A percentile compares a stretch with the other conserved stretches of the same genome.
Conservation (phyloP, 2,329 filamentous ascomycete genomes). For the Pestalotiopsis sp. region DNA sequence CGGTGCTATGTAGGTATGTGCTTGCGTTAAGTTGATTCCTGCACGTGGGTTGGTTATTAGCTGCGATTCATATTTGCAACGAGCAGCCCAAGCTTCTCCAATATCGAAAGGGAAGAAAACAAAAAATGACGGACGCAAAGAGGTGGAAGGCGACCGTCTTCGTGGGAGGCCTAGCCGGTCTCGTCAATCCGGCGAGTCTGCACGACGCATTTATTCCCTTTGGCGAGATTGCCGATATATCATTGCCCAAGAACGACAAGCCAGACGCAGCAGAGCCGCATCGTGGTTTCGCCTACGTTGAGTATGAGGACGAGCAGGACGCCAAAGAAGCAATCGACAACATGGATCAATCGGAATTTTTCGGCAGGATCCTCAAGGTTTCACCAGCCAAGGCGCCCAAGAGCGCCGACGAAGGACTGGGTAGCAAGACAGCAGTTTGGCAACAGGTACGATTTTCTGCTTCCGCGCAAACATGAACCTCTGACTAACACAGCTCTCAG, state of each 20-base stretch:
- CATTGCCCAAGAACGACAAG: constrained; percentile 84
- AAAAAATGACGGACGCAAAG: constrained; percentile 74
- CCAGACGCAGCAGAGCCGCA: constrained; percentile 75
- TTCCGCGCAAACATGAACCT: constrained; percentile 6
- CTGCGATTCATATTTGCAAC: not conserved
- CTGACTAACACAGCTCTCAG: constrained; percentile 49
- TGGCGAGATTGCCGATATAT: constrained; percentile 91
- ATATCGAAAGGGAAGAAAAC: not conserved
- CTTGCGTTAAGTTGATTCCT: not conserved
- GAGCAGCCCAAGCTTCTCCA: not conserved
- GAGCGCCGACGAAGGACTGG: constrained; percentile 82
- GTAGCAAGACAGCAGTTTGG: constrained; percentile 94
- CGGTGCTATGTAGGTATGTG: constrained; percentile 2
- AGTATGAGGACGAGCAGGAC: constrained; percentile 85
- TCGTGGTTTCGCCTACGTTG: constrained; percentile 93
- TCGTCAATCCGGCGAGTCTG: constrained; percentile 74
- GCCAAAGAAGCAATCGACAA: constrained; percentile 97
- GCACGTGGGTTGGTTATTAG: not conserved
- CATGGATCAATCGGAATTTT: constrained; percentile 97
- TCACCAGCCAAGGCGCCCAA: constrained; percentile 91
- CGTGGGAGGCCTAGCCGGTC: constrained; percentile 83
- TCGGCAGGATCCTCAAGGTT: constrained; percentile 89
- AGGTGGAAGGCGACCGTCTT: constrained; percentile 91
- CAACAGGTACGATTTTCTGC: constrained; percentile 73
- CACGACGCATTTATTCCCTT: constrained; percentile 95